Evolutionary conservation across 2,329 filamentous ascomycete genomes (phyloP).

Genomic region (Colletotrichum destructivum): DNA sequence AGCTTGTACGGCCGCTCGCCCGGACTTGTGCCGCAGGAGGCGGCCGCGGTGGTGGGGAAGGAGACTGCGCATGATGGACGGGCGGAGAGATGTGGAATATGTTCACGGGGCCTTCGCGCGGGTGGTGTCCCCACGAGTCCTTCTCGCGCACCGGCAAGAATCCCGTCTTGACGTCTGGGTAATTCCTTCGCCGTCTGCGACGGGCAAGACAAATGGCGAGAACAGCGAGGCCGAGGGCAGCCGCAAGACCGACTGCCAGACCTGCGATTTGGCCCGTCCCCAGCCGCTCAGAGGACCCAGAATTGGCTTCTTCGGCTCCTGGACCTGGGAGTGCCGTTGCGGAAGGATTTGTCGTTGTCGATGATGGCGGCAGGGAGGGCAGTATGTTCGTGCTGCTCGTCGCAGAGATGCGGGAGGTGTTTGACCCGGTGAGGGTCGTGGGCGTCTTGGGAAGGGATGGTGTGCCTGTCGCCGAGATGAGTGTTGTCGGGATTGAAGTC

Average conservation of each 20-base stretch:
- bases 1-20: slow-evolving; percentile 46
- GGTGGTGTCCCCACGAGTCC: slow-evolving; percentile 53
- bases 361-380: slow-evolving; percentile 27
- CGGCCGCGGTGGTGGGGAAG: slow-evolving; percentile 41
- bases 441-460: slow-evolving; percentile 28
- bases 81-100: slow-evolving; percentile 61
- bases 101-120: slow-evolving; percentile 39
- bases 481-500: slow-evolving; percentile 36
- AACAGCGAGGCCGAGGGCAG: slow-evolving; percentile 57
- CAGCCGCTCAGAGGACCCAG: slow-evolving; percentile 28
- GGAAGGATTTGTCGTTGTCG: slow-evolving; percentile 20
- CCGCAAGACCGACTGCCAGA: slow-evolving; percentile 40
- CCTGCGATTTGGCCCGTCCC: slow-evolving; percentile 41
- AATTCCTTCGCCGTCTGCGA: slow-evolving; percentile 58
- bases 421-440: slow-evolving; percentile 38
- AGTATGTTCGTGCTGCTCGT: slow-evolving; percentile 25
- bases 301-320: slow-evolving; percentile 30
- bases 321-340: slow-evolving; percentile 27
- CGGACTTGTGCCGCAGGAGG: slow-evolving; percentile 33
- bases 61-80: slow-evolving; percentile 48
- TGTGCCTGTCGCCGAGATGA: slow-evolving; percentile 31
- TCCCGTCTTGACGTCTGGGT: slow-evolving; percentile 54
- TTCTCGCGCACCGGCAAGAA: slow-evolving; percentile 56
- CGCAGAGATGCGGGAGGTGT: slow-evolving; percentile 32
- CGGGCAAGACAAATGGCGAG: slow-evolving; percentile 63